Conservation (phyloP, 176 grass and related monocot species). For the Puccinellia tenuiflora region DNA sequence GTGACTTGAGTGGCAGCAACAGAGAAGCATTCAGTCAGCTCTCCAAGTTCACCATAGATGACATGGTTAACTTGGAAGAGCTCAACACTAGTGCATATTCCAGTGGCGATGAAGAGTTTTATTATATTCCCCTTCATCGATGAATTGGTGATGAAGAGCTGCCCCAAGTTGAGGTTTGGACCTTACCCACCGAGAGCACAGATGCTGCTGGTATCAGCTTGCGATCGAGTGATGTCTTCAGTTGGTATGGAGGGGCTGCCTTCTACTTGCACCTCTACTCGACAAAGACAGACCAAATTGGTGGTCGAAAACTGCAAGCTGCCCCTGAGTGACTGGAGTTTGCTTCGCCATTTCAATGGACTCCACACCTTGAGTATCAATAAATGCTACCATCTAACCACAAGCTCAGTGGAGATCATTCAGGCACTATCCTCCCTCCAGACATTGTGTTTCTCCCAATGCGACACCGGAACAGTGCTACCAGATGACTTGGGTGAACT, state of each 20-base stretch:
- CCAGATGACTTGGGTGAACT: not conserved
- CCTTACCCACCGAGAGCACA: not conserved
- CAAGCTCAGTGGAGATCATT: not conserved
- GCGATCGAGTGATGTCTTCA: not conserved
- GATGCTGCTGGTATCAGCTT: not conserved
- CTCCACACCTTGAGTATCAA: not conserved
- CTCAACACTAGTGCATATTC: not conserved
- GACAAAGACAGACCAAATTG: too few relatives aligned
- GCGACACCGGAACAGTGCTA: not conserved
- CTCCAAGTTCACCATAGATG: not conserved
- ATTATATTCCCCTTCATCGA: not conserved
- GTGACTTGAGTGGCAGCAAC: not conserved
- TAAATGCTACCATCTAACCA: not conserved
- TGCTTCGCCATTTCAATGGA: not conserved
- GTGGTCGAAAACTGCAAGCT: not conserved
- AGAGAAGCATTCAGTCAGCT: not conserved
- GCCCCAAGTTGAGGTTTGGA: not conserved
- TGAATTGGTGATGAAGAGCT: not conserved
- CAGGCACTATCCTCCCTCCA: not conserved
- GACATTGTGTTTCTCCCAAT: not conserved
- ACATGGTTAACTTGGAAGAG: not conserved
- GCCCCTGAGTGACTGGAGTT: not conserved
- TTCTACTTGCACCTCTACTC: not conserved
- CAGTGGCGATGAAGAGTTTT: too few relatives aligned
- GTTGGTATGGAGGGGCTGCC: not conserved